Base-by-base conservation (phyloP, 23 red algal species). In the Gracilaria domingensis region DNA sequence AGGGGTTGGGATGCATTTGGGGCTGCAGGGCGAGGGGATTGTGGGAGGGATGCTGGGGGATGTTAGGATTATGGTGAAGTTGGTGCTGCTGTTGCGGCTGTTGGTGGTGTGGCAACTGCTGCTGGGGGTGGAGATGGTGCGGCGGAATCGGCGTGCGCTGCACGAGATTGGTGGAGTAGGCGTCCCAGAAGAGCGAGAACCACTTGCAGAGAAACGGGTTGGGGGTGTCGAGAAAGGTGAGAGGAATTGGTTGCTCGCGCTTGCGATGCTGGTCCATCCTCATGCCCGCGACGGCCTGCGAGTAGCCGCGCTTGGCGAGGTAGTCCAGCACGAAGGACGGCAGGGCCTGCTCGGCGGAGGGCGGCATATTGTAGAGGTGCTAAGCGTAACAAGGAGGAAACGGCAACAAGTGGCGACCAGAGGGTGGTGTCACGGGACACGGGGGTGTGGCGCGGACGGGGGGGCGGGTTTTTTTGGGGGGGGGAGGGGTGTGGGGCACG, bases 121-220 rank as follows among this genome's bases (percentile, higher is more conserved):
- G 75, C 35, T 48, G 25, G 9, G 58, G 16, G 79, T 62, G 53
- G 26, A 82, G 79, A 60, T 62, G 29, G 40, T 44, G 79, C 2
- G 53, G 36, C 0, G 79, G 51, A 17, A 53, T 62, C 0, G 58
- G 79, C 23, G 79, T 59, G 33, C 58, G 53, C 35, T 82, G 45
- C 40, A 62, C 58, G 26, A 62, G 53, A 16, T 62, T 51, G 20
- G 79, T 9, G 58, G 87, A 39, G 48, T 76, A 90, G 36, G 81
- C 74, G 33, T 90, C 87, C 87, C 87, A 90, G 57, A 90, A 90
- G 16, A 90, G 18, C 8, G 66, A 25, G 57, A 90, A 90, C 71
- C 71, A 90, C 36, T 48, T 74, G 48, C 32, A 42, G 1, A 90
- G 58, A 36, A 90, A 90, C 1, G 54, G 35, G 57, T 73, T 69